Evolutionary conservation across 108 stramenopile species (phyloP).

Genomic region (Aurantiochytrium sp.): DNA sequence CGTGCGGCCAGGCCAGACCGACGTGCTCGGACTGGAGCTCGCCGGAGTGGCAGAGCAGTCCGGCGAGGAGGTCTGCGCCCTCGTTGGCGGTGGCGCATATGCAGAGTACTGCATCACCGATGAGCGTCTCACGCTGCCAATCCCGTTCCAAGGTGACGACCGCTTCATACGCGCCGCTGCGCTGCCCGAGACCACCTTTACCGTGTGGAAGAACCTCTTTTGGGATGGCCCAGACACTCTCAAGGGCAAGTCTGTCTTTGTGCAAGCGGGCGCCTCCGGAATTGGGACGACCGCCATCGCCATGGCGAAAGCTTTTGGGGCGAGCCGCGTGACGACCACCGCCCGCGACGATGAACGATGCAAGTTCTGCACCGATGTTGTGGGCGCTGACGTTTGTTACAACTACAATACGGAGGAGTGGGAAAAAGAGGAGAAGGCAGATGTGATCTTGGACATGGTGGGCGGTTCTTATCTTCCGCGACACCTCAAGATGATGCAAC

Average conservation of each 20-base stretch:
- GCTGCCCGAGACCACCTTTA: background rate
- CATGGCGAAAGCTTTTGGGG: background rate
- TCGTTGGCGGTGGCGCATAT: background rate
- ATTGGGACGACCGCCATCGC: conserved; percentile 12
- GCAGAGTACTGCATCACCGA: background rate
- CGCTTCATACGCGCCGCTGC: background rate
- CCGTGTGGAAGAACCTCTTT: conserved; percentile 18
- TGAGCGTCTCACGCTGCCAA: background rate
- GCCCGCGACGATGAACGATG: background rate
- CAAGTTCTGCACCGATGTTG: background rate
- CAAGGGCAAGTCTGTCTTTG: background rate
- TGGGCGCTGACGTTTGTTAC: background rate
- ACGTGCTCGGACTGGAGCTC: background rate
- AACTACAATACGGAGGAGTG: background rate
- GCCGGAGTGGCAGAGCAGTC: background rate
- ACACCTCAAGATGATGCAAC: background rate
- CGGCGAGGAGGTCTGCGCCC: conserved; percentile 2
- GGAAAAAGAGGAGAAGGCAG: background rate
- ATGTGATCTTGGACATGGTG: conserved; percentile 8
- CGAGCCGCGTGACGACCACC: background rate
- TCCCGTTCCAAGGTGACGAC: background rate
- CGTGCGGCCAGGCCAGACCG: background rate
- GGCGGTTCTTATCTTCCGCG: background rate
- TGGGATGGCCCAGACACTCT: background rate
- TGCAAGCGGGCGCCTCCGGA: background rate